Evolutionary conservation across 2,329 filamentous ascomycete genomes (phyloP).

Genomic region (Acrodontium crateriforme): DNA sequence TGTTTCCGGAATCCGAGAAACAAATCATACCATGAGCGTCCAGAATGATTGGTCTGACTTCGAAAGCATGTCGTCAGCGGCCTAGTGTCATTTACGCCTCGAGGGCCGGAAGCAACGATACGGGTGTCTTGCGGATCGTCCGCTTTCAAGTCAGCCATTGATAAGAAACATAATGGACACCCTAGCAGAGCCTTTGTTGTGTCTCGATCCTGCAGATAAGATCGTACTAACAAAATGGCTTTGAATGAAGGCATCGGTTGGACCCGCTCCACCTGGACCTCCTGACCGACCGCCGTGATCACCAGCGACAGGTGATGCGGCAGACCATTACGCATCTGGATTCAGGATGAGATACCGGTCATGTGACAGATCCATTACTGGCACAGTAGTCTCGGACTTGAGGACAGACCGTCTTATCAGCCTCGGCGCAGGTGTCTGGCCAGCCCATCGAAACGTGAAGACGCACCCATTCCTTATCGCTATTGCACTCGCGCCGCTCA

Average conservation of each 20-base stretch:
- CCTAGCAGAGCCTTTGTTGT: constrained; percentile 3
- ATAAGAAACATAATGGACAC: constrained; percentile 1
- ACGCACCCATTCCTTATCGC: constrained; percentile 37
- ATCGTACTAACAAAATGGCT: constrained; percentile 26
- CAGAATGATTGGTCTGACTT: constrained; percentile 16
- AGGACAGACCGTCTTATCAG: constrained; percentile 27
- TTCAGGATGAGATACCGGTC: constrained; percentile 36
- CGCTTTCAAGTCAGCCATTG: not conserved
- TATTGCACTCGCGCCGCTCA: no score
- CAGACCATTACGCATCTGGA: constrained; percentile 18
- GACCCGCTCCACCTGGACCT: constrained; percentile 33
- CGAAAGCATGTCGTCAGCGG: constrained; percentile 23
- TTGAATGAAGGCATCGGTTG: constrained; percentile 19
- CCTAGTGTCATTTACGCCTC: constrained; percentile 25
- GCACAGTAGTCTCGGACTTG: constrained; percentile 29
- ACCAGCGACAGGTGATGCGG: not conserved
- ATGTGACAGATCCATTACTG: constrained; percentile 28
- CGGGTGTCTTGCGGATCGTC: constrained; percentile 17
- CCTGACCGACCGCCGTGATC: constrained; percentile 5
- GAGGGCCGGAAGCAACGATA: constrained; percentile 28
- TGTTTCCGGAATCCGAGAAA: constrained; percentile 28
- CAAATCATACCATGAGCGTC: constrained; percentile 22
- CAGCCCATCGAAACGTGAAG: constrained; percentile 36
- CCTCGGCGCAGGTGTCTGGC: constrained; percentile 17
- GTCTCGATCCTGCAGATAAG: constrained; percentile 18